phyloP scores from a whole-genome alignment of 352 stramenopile species.

The Pythium monospermum region DNA sequence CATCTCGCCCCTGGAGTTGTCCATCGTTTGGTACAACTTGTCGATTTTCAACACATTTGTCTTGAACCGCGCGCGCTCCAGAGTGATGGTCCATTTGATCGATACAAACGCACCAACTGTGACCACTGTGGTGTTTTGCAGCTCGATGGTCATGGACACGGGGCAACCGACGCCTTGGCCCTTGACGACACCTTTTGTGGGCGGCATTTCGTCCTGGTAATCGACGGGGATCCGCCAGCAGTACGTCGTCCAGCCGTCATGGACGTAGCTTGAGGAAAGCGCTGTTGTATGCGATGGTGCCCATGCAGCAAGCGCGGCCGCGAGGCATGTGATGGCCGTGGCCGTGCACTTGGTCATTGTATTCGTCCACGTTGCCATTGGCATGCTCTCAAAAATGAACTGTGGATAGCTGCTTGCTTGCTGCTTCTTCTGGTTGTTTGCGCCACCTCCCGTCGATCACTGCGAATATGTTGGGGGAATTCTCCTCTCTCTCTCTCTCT shows the following conservation, averaged over 20 bases:
- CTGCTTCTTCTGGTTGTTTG: no score
- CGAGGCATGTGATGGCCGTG: no score
- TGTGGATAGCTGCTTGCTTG: no score
- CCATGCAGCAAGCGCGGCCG: no score
- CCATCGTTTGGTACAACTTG: slow-evolving; percentile 1
- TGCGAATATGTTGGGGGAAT: no score
- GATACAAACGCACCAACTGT: slow-evolving; percentile 8
- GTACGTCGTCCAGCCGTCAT: slow-evolving; percentile 32
- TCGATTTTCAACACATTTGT: slow-evolving; percentile 15
- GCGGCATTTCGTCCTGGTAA: slow-evolving; percentile 5
- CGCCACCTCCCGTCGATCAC: no score
- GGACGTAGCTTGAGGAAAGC: slow-evolving; percentile 13
- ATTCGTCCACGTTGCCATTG: no score
- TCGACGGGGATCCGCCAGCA: slow-evolving; percentile 28
- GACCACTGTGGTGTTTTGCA: slow-evolving; percentile 7
- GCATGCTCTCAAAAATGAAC: no score
- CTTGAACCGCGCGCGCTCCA: slow-evolving; percentile 14
- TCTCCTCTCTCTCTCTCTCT: no score
- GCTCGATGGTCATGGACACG: slow-evolving; percentile 17
- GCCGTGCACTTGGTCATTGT: no score
- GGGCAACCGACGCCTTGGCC: slow-evolving; percentile 17
- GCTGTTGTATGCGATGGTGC: no score
- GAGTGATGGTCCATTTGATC: slow-evolving; percentile 22
- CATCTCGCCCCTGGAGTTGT: slow-evolving; percentile 3
- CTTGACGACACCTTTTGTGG: slow-evolving; percentile 8